Evolutionary conservation across 2,329 filamentous ascomycete genomes (phyloP).

Genomic region (Colletotrichum orbiculare): DNA sequence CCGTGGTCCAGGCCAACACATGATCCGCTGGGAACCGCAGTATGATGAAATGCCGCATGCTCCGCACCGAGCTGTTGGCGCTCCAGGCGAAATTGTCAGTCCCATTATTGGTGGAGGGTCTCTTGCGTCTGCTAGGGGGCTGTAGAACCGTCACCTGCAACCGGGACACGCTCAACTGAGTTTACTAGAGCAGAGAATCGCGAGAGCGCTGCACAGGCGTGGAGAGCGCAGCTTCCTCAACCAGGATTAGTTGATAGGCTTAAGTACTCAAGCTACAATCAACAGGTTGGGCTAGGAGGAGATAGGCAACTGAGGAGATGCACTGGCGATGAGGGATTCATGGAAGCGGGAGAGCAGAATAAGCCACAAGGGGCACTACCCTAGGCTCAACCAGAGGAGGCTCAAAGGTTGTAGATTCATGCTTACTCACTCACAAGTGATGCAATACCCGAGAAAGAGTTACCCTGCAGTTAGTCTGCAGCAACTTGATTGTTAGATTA

Average conservation of each 20-base stretch:
- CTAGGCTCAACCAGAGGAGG: too few relatives aligned
- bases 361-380: too few relatives aligned
- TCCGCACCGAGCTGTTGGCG: constrained; percentile 60
- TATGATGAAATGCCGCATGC: constrained; percentile 51
- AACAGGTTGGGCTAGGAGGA: too few relatives aligned
- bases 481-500: neutral
- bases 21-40: constrained; percentile 68
- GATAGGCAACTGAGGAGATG: too few relatives aligned
- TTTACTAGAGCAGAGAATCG: neutral
- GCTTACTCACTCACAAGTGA: neutral
- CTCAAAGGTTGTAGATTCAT: too few relatives aligned
- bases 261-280: too few relatives aligned
- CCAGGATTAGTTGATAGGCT: too few relatives aligned
- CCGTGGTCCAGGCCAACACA: constrained; percentile 49
- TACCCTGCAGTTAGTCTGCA: too few relatives aligned
- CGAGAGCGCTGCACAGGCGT: too few relatives aligned
- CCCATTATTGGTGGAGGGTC: constrained; percentile 62
- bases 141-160: constrained; percentile 26
- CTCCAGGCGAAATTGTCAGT: constrained; percentile 77
- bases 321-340: too few relatives aligned
- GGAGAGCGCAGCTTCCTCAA: too few relatives aligned
- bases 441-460: neutral
- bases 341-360: too few relatives aligned
- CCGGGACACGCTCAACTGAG: neutral
- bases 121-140: constrained; percentile 39